Percentiles rank a stretch among this genome's conserved stretches.
Evolutionary conservation across 2,329 filamentous ascomycete species (phyloP).

Genomic region (Curvularia sp.): DNA sequence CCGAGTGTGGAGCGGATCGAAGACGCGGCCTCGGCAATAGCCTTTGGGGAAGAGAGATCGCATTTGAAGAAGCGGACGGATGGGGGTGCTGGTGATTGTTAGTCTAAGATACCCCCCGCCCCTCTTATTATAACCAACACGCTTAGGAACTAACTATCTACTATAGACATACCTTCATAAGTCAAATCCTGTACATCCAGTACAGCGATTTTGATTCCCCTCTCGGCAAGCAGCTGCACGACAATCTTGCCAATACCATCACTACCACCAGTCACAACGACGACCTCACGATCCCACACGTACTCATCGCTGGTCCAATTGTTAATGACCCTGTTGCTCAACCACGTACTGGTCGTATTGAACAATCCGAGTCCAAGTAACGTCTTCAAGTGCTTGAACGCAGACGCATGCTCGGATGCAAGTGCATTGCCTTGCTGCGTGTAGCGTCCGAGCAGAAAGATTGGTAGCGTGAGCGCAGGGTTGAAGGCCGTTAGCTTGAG

Average conservation of each 20-base stretch:
- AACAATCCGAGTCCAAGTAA: constrained; percentile 63
- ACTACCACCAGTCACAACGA: constrained; percentile 76
- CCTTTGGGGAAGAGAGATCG: constrained; percentile 68
- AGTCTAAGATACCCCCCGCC: constrained; percentile 3
- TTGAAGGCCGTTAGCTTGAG: constrained; percentile 69
- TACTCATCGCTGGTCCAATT: constrained; percentile 63
- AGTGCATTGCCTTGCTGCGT: constrained; percentile 68
- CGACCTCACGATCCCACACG: constrained; percentile 73
- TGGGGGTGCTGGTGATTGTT: constrained; percentile 48
- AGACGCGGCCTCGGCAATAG: constrained; percentile 61
- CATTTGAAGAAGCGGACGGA: constrained; percentile 73
- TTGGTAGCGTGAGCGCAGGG: constrained; percentile 68
- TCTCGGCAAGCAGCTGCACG: constrained; percentile 69
- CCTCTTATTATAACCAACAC: neutral
- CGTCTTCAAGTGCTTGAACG: constrained; percentile 62
- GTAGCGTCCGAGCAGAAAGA: constrained; percentile 69
- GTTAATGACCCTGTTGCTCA: constrained; percentile 61
- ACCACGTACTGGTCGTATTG: constrained; percentile 58
- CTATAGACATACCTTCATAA: constrained; percentile 52
- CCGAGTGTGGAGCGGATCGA: constrained; percentile 65
- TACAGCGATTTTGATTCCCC: constrained; percentile 71
- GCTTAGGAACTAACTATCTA: neutral
- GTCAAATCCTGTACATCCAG: constrained; percentile 72
- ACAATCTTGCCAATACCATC: constrained; percentile 75
- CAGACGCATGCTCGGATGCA: constrained; percentile 56